Conservation (phyloP, 2,329 filamentous ascomycete species). For the Pseudocercospora vitis region DNA sequence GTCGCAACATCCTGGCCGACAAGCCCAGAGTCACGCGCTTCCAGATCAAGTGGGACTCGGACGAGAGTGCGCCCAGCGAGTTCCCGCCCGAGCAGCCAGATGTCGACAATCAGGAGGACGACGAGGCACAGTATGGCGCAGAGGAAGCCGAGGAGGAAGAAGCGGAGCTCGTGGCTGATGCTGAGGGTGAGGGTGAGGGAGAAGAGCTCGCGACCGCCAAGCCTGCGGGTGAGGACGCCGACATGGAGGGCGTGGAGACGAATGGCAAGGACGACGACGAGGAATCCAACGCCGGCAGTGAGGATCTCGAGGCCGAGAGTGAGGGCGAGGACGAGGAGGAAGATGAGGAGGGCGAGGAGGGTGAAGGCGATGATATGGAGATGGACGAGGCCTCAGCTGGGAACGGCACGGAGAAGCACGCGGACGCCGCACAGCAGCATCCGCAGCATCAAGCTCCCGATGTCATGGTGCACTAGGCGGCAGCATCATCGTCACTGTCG, state of each 20-base stretch:
- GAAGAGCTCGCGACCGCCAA: conserved; percentile 37
- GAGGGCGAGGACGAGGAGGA: conserved; percentile 47
- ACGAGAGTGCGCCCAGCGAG: conserved; percentile 91
- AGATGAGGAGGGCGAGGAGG: conserved; percentile 44
- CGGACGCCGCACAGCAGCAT: background rate
- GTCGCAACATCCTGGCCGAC: conserved; percentile 88
- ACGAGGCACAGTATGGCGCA: conserved; percentile 80
- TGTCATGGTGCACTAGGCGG: conserved; percentile 22
- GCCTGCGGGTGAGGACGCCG: conserved; percentile 58
- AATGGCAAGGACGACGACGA: conserved; percentile 62
- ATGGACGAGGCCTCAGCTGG: conserved; percentile 29
- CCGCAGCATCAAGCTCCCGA: conserved; percentile 17
- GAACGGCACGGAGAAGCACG: conserved; percentile 14
- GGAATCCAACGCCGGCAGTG: conserved; percentile 62
- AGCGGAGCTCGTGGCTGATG: conserved; percentile 46
- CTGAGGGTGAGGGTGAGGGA: conserved; percentile 44
- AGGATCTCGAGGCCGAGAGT: conserved; percentile 48
- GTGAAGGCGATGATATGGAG: conserved; percentile 35
- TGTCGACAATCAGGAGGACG: conserved; percentile 81
- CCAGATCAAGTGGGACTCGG: conserved; percentile 99
- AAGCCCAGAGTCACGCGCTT: conserved; percentile 97
- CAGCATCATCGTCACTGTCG: conserved; percentile 6
- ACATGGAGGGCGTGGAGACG: conserved; percentile 70
- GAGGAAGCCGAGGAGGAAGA: conserved; percentile 72
- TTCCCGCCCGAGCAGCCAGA: conserved; percentile 97